Evolutionary conservation across 2,329 filamentous ascomycete genomes (phyloP), one percentile per base, ranked within the genome.

Genomic region (Pestalotiopsis sp.): DNA sequence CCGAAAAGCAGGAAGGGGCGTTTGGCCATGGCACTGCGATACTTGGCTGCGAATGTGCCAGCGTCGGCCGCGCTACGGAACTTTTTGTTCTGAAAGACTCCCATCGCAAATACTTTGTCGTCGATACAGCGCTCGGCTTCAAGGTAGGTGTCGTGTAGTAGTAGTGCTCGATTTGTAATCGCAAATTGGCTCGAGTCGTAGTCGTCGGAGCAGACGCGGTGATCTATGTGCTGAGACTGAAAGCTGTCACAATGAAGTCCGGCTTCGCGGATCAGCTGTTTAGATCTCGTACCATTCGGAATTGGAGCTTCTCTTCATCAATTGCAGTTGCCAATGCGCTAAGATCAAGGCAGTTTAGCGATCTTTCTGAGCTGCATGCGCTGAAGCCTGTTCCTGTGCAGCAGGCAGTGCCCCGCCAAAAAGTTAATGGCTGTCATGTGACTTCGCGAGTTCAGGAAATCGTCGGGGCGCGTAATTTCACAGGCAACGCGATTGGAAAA

Each of bases 1-100:
- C 97, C 97, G 79, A 99, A 99, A 71, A 97, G 89, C 36, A 94
- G 84, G 80, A 99, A 99, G 1, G 96, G 97, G 75, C 93, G 94
- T 76, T 87, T 91, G 69, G 89, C 86, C 73, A 99, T 89, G 69
- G 88, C 81, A 39, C 87, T 84, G 68, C 96, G 93, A 84, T 99
- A 99, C 71, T 86, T 86, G 68, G 91, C 88, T 64, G 92, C 93
- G 74, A 97, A 82, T 12, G 87, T 89, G 80, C 90, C 90, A 71
- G 88, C 82, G 71, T 93, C 88, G 69, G 89, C 86, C 41, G 91
- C 81, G 56, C 89, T 83, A 71, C 90, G 91, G 80, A 92, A 97
- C 71, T 90, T 91, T 74, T 93, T 93, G 72, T 83, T 87, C 71
- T 85, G 87, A 77, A 95, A 95, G 63, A 85, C 81, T 39, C 85